Conservation (phyloP, 176 grass and related monocot genomes). For the Carex parvula region DNA sequence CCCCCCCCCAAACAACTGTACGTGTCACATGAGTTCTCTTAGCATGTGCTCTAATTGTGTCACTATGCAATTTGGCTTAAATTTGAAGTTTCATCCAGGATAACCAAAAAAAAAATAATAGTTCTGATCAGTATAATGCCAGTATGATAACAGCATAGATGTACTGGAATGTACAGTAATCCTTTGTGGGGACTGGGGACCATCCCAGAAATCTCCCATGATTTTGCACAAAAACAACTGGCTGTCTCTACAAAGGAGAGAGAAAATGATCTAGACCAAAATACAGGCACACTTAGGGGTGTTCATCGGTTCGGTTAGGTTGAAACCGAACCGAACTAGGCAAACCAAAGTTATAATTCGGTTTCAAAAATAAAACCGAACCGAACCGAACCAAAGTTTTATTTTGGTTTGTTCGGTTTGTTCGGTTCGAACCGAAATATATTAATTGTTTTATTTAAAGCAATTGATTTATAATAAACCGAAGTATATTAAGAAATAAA, state of each 20-base stretch:
- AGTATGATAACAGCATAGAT: neutral
- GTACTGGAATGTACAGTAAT: neutral
- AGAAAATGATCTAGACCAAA: neutral
- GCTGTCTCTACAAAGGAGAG: neutral
- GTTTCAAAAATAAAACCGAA: no score
- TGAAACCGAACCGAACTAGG: no score
- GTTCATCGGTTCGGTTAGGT: no score
- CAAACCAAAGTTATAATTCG: no score
- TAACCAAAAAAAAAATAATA: neutral
- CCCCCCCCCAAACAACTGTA: neutral
- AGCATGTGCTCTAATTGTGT: neutral
- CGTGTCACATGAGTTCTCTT: neutral
- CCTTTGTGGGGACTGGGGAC: constrained; percentile 6
- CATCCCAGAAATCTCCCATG: neutral
- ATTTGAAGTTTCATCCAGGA: neutral
- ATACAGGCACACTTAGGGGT: neutral
- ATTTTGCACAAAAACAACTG: neutral
- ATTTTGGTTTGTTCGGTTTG: no score
- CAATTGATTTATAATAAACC: no score
- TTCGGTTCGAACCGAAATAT: no score
- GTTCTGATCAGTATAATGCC: neutral
- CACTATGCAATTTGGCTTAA: neutral
- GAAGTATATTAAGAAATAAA: no score
- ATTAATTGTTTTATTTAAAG: no score
- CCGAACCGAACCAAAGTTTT: no score